Evolutionary conservation across 768 basidiomycete species (phyloP).

Genomic region (Leccinum rimulosum): DNA sequence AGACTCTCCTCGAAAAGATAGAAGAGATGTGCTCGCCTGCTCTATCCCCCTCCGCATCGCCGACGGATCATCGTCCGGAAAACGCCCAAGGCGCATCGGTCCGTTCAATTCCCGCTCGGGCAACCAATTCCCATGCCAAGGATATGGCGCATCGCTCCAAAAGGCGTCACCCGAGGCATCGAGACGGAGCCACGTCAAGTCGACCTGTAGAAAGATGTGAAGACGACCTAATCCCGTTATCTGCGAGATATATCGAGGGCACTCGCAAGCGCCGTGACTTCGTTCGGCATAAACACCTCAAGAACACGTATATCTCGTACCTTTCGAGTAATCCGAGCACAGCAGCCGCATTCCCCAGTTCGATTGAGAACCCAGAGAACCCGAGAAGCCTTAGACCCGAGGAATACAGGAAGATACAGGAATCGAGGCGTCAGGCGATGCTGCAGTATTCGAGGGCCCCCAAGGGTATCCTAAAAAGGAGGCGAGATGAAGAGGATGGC

Average conservation of each 20-base stretch:
- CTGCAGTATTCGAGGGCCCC: slow-evolving; percentile 21
- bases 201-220: slow-evolving; percentile 17
- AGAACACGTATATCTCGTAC: slow-evolving; percentile 29
- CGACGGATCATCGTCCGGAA: slow-evolving; percentile 1
- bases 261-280: slow-evolving; percentile 26
- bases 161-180: slow-evolving; percentile 9
- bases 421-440: slow-evolving; percentile 30
- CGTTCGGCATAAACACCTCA: slow-evolving; percentile 27
- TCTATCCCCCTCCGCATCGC: background rate
- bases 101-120: background rate
- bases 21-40: slow-evolving; percentile 14
- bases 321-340: slow-evolving; percentile 15
- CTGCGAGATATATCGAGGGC: slow-evolving; percentile 25
- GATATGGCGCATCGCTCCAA: slow-evolving; percentile 2
- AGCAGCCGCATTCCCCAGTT: slow-evolving; percentile 11
- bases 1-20: slow-evolving; percentile 18
- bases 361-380: slow-evolving; percentile 16
- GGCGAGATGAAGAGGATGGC: slow-evolving; percentile 20
- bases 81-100: background rate
- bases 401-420: slow-evolving; percentile 26
- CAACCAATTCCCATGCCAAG: slow-evolving; percentile 1
- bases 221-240: slow-evolving; percentile 19
- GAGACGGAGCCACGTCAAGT: background rate
- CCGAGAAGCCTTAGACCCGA: slow-evolving; percentile 20
- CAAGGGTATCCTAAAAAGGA: slow-evolving; percentile 29